Evolutionary conservation across 208 protist genomes (phyloP).

Genomic region (Strigomonas galati): DNA sequence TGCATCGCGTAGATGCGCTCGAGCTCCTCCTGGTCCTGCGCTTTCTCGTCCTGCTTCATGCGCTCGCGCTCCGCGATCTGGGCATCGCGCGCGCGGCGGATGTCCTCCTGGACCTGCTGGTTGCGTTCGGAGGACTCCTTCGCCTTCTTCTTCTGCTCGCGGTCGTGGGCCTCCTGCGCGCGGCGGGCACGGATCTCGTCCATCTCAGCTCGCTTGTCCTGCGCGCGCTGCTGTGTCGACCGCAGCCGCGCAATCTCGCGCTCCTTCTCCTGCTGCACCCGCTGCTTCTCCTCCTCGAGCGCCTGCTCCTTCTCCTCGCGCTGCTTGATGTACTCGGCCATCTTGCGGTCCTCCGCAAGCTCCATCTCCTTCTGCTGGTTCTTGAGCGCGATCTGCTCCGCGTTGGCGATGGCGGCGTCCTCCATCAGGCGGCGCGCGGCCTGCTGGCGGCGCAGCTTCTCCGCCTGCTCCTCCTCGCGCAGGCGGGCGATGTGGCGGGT

Average conservation of each 20-base stretch:
- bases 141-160: slow-evolving; percentile 82
- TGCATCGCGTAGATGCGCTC: slow-evolving; percentile 84
- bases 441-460: slow-evolving; percentile 80
- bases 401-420: slow-evolving; percentile 91
- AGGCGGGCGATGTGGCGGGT: slow-evolving; percentile 84
- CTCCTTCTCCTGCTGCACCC: slow-evolving; percentile 85
- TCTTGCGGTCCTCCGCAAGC: slow-evolving; percentile 84
- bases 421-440: slow-evolving; percentile 82
- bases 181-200: slow-evolving; percentile 91
- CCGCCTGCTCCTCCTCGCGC: slow-evolving; percentile 81
- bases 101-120: slow-evolving; percentile 62
- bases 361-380: slow-evolving; percentile 63
- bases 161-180: slow-evolving; percentile 81
- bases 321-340: slow-evolving; percentile 83
- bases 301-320: slow-evolving; percentile 87
- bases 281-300: slow-evolving; percentile 78
- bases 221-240: slow-evolving; percentile 83
- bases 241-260: slow-evolving; percentile 86
- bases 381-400: slow-evolving; percentile 92
- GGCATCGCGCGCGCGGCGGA: slow-evolving; percentile 62
- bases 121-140: slow-evolving; percentile 63
- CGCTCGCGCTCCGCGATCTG: slow-evolving; percentile 83
- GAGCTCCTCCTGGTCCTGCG: slow-evolving; percentile 80
- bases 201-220: slow-evolving; percentile 89
- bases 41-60: slow-evolving; percentile 47